Evolutionary conservation across 306 rosid species (phyloP).

Genomic region (Vicia sativa): DNA sequence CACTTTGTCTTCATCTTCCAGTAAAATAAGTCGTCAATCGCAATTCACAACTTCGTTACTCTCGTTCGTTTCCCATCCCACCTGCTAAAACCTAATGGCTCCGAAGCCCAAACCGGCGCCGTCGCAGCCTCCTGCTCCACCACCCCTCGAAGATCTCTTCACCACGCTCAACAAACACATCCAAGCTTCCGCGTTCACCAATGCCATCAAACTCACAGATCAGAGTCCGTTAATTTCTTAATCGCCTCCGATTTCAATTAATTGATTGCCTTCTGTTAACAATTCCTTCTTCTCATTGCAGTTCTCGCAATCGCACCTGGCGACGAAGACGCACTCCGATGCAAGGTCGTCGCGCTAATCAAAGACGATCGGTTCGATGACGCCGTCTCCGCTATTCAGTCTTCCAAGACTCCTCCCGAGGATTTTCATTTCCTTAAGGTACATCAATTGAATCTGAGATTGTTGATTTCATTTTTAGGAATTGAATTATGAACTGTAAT

Average conservation of each 20-base stretch:
- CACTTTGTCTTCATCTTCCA: too few species aligned
- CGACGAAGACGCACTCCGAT: constrained; percentile 84
- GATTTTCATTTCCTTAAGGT: constrained; percentile 83
- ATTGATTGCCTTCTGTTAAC: not conserved
- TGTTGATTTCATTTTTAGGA: not conserved
- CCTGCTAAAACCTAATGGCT: constrained; percentile 59
- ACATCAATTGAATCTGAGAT: constrained; percentile 9
- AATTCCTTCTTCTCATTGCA: constrained; percentile 40
- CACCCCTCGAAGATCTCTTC: constrained; percentile 87
- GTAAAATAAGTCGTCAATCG: too few species aligned
- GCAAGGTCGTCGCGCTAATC: constrained; percentile 81
- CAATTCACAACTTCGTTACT: not conserved
- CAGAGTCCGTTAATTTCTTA: constrained; percentile 58
- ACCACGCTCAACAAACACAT: constrained; percentile 70
- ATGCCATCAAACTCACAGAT: constrained; percentile 82
- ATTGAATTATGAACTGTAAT: constrained; percentile 20
- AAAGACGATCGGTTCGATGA: constrained; percentile 65
- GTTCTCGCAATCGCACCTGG: constrained; percentile 73
- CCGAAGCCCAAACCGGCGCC: constrained; percentile 70
- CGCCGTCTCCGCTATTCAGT: constrained; percentile 66
- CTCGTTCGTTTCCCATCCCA: not conserved
- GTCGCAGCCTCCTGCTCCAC: constrained; percentile 58
- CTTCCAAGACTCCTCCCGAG: constrained; percentile 42
- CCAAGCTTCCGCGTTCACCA: constrained; percentile 57
- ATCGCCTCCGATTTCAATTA: not conserved